Percentiles rank a stretch among this genome's conserved stretches.
Evolutionary conservation across 2,329 filamentous ascomycete genomes (phyloP).

Genomic region (Talaromyces sp.): DNA sequence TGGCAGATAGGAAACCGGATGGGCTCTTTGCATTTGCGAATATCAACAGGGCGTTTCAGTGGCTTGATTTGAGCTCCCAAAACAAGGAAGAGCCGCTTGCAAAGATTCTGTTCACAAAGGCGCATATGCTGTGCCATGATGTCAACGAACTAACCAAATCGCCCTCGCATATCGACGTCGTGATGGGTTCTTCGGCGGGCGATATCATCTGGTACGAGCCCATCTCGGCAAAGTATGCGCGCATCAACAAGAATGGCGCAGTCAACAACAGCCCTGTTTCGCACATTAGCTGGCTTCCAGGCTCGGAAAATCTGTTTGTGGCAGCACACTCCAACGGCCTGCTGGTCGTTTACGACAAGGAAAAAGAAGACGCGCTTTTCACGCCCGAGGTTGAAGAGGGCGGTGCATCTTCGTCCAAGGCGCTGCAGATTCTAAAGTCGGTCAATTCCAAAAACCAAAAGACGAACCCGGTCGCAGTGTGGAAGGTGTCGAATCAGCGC

Average conservation of each 20-base stretch:
- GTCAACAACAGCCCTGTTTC: slow-evolving; percentile 83
- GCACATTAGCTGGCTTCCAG: slow-evolving; percentile 87
- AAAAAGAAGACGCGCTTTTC: slow-evolving; percentile 84
- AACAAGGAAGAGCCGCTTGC: slow-evolving; percentile 77
- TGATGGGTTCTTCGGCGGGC: slow-evolving; percentile 93
- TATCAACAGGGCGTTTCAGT: slow-evolving; percentile 91
- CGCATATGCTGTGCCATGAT: slow-evolving; percentile 91
- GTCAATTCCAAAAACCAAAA: slow-evolving; percentile 93
- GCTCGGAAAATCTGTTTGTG: slow-evolving; percentile 87
- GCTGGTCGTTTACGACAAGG: slow-evolving; percentile 92
- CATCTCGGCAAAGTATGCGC: slow-evolving; percentile 89
- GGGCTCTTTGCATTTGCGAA: slow-evolving; percentile 91
- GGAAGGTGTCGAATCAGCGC: slow-evolving; percentile 86
- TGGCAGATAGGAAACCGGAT: slow-evolving; percentile 71
- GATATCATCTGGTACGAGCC: slow-evolving; percentile 99
- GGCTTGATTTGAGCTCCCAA: slow-evolving; percentile 78
- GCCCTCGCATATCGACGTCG: slow-evolving; percentile 74
- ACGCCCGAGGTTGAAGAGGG: slow-evolving; percentile 54
- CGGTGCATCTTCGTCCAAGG: slow-evolving; percentile 20
- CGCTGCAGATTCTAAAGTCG: slow-evolving; percentile 76
- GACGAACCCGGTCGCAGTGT: slow-evolving; percentile 82
- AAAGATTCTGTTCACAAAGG: slow-evolving; percentile 95
- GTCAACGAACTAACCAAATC: slow-evolving; percentile 80
- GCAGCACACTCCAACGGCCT: slow-evolving; percentile 89
- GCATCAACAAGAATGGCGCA: slow-evolving; percentile 92